These are phyloP conservation scores for Solanum microdontum DNA, from an alignment of 257 asterid species.

Conservation along the genomic window DNA sequence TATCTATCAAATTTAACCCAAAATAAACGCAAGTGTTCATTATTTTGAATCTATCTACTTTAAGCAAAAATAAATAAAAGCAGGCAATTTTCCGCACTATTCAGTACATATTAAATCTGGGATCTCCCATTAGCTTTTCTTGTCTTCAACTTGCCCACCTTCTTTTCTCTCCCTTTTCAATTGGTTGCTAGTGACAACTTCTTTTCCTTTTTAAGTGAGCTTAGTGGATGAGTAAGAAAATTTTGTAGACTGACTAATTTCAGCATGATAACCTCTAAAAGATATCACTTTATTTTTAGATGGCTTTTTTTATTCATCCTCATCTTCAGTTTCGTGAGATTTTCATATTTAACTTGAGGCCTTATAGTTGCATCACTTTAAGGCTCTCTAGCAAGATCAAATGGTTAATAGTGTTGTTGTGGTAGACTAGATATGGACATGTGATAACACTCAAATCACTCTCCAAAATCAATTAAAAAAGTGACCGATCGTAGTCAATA, in stretches of 20 bases:
- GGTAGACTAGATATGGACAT: too few relatives aligned
- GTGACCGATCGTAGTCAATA: too few relatives aligned
- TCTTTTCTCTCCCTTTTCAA: neutral
- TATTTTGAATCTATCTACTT: neutral
- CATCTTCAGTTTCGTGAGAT: too few relatives aligned
- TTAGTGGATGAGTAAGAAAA: neutral
- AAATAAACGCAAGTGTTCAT: neutral
- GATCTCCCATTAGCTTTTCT: neutral
- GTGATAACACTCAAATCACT: too few relatives aligned
- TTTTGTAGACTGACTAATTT: neutral
- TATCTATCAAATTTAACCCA: too few relatives aligned
- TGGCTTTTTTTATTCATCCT: too few relatives aligned
- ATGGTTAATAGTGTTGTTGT: too few relatives aligned
- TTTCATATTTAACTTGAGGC: too few relatives aligned
- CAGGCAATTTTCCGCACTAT: neutral
- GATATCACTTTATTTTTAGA: neutral
- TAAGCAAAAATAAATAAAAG: neutral
- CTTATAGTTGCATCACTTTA: too few relatives aligned
- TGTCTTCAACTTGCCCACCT: neutral
- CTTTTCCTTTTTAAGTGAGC: neutral
- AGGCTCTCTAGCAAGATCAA: too few relatives aligned
- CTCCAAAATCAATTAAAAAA: too few relatives aligned
- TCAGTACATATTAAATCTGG: neutral
- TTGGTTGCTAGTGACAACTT: neutral
- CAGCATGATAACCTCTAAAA: neutral